Evolutionary conservation across 1,139 yeast genomes (phyloP).

Genomic region (Yamadazyma triangularis): DNA sequence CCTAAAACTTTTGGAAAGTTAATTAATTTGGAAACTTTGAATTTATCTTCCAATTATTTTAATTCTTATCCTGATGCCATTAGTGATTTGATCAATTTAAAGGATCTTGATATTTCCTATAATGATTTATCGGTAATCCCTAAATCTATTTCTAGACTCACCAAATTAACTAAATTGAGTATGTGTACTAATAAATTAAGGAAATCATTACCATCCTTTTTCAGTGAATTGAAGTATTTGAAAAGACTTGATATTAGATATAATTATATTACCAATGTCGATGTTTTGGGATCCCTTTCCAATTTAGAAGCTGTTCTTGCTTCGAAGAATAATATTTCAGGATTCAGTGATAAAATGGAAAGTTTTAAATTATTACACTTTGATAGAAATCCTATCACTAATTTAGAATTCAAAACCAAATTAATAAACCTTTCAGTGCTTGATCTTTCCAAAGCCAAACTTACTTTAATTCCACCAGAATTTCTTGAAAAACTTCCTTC

Average conservation of each 20-base stretch:
- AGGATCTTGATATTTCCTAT: constrained; percentile 76
- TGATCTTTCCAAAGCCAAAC: constrained; percentile 76
- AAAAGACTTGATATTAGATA: constrained; percentile 75
- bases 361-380: constrained; percentile 48
- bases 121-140: constrained; percentile 66
- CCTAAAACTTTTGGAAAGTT: constrained; percentile 63
- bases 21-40: constrained; percentile 53
- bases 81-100: constrained; percentile 55
- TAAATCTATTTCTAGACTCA: constrained; percentile 53
- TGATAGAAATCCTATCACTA: constrained; percentile 75
- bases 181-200: constrained; percentile 69
- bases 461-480: constrained; percentile 66
- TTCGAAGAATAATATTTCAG: constrained; percentile 73
- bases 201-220: constrained; percentile 50
- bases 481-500: constrained; percentile 60
- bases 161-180: constrained; percentile 61
- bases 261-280: constrained; percentile 64
- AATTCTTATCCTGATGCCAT: constrained; percentile 64
- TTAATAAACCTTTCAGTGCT: constrained; percentile 64
- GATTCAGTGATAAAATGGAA: constrained; percentile 59
- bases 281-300: constrained; percentile 59
- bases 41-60: constrained; percentile 79
- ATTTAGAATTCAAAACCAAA: constrained; percentile 55
- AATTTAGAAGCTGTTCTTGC: constrained; percentile 69
- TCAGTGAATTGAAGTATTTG: constrained; percentile 51